A percentile compares a stretch with the other conserved stretches of the same genome.
phyloP scores from a whole-genome alignment of 2,329 filamentous ascomycete species.

The Colletotrichum sp. region DNA sequence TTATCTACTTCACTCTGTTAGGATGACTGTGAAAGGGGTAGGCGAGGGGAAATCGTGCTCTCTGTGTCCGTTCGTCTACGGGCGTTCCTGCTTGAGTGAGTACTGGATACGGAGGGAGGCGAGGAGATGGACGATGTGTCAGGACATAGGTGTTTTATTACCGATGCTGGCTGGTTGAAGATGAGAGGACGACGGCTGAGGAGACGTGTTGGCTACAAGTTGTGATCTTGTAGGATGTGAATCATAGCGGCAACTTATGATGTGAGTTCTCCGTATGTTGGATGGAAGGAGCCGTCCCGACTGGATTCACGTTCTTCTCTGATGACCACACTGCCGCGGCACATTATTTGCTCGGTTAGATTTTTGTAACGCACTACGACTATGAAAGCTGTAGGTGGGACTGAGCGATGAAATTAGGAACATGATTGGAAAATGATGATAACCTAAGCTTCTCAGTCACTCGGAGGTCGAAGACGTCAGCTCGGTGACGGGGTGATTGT shows the following conservation, averaged over 20 bases:
- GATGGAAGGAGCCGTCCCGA: too few relatives aligned
- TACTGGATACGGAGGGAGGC: not conserved
- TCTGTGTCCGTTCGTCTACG: too few relatives aligned
- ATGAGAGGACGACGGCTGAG: not conserved
- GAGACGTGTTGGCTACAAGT: not conserved
- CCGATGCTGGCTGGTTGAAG: not conserved
- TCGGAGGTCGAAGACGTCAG: not conserved
- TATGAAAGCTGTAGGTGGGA: not conserved
- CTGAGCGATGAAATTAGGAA: not conserved
- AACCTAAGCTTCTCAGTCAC: not conserved
- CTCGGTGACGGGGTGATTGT: not conserved
- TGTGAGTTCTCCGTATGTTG: not conserved
- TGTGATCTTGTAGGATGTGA: not conserved
- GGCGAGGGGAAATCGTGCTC: too few relatives aligned
- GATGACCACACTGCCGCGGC: not conserved
- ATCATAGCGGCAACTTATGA: not conserved
- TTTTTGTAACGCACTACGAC: not conserved
- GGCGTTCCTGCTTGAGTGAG: not conserved
- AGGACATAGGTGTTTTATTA: rapidly evolving
- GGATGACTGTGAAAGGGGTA: not conserved
- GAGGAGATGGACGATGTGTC: rapidly evolving
- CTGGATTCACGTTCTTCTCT: too few relatives aligned
- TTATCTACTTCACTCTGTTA: rapidly evolving
- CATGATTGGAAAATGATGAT: not conserved
- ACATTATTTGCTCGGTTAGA: not conserved